Conservation (phyloP, 2,329 filamentous ascomycete genomes). For the Boeremia exigua region DNA sequence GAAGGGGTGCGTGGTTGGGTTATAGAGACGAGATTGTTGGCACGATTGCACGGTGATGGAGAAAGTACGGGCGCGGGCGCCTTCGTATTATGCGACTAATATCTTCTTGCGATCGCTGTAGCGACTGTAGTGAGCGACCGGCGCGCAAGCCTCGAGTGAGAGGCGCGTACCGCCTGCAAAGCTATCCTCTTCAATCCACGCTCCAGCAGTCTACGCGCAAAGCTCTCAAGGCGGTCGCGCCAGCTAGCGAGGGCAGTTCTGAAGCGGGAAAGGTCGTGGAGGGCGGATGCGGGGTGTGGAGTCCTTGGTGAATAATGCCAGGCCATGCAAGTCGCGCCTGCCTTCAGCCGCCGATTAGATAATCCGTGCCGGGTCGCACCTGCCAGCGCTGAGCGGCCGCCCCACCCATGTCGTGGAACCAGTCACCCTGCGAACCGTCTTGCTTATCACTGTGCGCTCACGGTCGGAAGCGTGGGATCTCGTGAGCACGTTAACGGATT, state of each 20-base stretch:
- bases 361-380: constrained; percentile 13
- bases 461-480: constrained; percentile 20
- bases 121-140: constrained; percentile 25
- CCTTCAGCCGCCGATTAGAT: neutral
- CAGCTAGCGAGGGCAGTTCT: constrained; percentile 19
- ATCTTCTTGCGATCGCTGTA: constrained; percentile 31
- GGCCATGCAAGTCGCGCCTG: constrained; percentile 11
- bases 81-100: constrained; percentile 35
- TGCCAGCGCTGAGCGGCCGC: constrained; percentile 26
- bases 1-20: constrained; percentile 12
- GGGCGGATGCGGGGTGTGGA: constrained; percentile 20
- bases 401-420: constrained; percentile 38
- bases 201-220: constrained; percentile 38
- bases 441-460: constrained; percentile 23
- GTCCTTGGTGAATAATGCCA: constrained; percentile 4
- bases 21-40: constrained; percentile 18
- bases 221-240: constrained; percentile 23
- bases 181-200: constrained; percentile 25
- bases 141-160: constrained; percentile 31
- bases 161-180: constrained; percentile 41
- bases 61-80: constrained; percentile 18
- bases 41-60: constrained; percentile 20
- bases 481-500: constrained; percentile 10
- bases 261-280: constrained; percentile 18
- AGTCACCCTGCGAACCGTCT: constrained; percentile 25